Evolutionary conservation across 1,284 basidiomycete genomes (phyloP).

Genomic region (Ceratobasidium sp.): DNA sequence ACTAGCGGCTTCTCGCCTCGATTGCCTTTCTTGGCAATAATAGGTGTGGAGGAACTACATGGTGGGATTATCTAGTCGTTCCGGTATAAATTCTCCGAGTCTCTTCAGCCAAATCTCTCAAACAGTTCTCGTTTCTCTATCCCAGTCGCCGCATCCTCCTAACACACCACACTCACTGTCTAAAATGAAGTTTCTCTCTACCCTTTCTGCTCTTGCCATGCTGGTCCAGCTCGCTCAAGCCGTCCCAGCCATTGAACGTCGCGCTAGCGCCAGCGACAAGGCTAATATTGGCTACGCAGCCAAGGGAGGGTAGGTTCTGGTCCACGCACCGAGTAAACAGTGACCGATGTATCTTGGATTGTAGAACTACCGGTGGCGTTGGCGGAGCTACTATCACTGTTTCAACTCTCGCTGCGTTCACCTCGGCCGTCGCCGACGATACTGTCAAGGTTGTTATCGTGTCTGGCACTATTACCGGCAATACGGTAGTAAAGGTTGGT

Average conservation of each 20-base stretch:
- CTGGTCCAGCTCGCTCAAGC: conserved; percentile 12
- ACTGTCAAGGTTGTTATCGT: conserved; percentile 64
- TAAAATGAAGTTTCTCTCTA: conserved; percentile 1
- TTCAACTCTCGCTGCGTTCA: conserved; percentile 61
- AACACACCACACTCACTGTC: conserved; percentile 8
- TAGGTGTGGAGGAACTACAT: background rate
- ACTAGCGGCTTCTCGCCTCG: background rate
- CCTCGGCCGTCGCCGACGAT: conserved; percentile 61
- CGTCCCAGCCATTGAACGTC: conserved; percentile 23
- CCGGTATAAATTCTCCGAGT: background rate
- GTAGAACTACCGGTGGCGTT: conserved; percentile 32
- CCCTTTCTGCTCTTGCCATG: conserved; percentile 24
- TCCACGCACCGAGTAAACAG: too few relatives aligned
- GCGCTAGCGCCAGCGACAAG: conserved; percentile 24
- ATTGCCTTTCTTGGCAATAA: background rate
- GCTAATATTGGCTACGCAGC: conserved; percentile 37
- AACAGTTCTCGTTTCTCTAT: background rate
- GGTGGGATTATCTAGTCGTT: background rate
- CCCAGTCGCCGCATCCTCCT: background rate
- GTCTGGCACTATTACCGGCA: conserved; percentile 62
- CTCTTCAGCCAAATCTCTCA: background rate
- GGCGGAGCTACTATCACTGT: conserved; percentile 58
- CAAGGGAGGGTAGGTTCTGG: conserved; percentile 20
- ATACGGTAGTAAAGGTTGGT: conserved; percentile 61
- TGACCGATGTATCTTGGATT: background rate